Conservation (phyloP, 306 rosid species). For the Inga laurina region DNA sequence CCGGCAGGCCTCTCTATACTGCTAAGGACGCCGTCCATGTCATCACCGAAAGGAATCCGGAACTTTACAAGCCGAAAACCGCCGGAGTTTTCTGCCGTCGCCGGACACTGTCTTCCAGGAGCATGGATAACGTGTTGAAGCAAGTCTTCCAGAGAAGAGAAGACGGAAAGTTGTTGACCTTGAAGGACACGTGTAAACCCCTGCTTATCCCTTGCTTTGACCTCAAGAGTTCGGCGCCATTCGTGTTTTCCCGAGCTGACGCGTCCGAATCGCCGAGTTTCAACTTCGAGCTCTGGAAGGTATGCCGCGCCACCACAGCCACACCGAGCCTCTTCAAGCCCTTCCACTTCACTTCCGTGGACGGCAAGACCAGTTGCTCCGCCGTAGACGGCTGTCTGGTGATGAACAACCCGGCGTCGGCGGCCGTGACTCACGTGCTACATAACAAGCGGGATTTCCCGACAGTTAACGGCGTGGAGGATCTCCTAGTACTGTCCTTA, state of each 20-base stretch:
- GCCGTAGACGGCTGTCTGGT: constrained; percentile 91
- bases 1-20: constrained; percentile 73
- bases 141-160: constrained; percentile 61
- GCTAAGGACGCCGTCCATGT: constrained; percentile 66
- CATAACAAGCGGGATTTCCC: constrained; percentile 95
- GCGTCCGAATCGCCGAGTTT: constrained; percentile 68
- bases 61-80: constrained; percentile 45
- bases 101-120: constrained; percentile 57
- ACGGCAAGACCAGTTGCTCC: constrained; percentile 71
- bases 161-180: constrained; percentile 57
- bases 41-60: constrained; percentile 42
- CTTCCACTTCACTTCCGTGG: constrained; percentile 61
- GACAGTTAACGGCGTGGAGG: constrained; percentile 79
- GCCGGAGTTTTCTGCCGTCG: constrained; percentile 51
- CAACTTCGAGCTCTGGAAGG: constrained; percentile 79
- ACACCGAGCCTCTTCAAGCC: constrained; percentile 77
- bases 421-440: constrained; percentile 87
- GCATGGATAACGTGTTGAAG: constrained; percentile 69
- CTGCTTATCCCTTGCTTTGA: constrained; percentile 93
- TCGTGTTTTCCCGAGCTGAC: constrained; percentile 95
- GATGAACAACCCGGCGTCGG: constrained; percentile 93
- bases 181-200: constrained; percentile 93
- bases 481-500: constrained; percentile 68
- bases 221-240: constrained; percentile 91
- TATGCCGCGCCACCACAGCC: constrained; percentile 83